Evolutionary conservation across 1,284 basidiomycete species (phyloP), one percentile per base, ranked within the genome.

Genomic region (Cryptococcus sp.): DNA sequence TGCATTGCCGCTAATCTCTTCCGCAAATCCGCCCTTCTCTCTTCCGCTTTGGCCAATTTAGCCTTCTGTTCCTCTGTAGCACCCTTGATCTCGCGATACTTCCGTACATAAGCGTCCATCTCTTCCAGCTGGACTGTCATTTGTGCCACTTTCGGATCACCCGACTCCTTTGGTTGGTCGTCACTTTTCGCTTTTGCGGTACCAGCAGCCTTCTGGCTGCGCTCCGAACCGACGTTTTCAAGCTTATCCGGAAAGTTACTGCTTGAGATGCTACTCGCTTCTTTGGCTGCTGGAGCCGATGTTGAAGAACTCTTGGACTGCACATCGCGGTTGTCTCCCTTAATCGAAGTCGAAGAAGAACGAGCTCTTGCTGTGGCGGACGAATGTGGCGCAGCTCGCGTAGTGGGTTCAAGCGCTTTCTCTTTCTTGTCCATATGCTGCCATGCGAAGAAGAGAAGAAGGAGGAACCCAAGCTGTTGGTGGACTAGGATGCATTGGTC

Each of bases 381-480:
- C 25, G 25, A 6, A 25, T 25, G 16, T 25, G 52, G 16, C 13
- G 47, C 17, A 7, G 50, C 17, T 25, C 25, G 25, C 6, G 25
- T 25, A 25, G 25, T 25, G 6, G 25, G 6, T 6, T 6, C 25
- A 3, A 25, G 25, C 7, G 39, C 46, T 16, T 60, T 39, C 10
- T 61, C 55, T 1, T 38, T 19, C 17, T 60, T 57, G 43, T 61
- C 52, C 25, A 57, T 52, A 22, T 66, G 64, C 64, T 56, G 63
- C 3, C 25, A 25, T 3, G 52, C 53, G 48, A 67, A 67, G 55
- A 65, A 64, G 3, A 57, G 57, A 17, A 69, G 43, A 4, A 69
- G 55, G 0, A 67, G 45, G 10, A 66, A 50, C 3, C 61, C 63
- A 13, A 69, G 63, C 39, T 61, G 63, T 19, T 62, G 54, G 47